Conservation (phyloP, 805 yeast genomes). For the Priceomyces fermenticarens region DNA sequence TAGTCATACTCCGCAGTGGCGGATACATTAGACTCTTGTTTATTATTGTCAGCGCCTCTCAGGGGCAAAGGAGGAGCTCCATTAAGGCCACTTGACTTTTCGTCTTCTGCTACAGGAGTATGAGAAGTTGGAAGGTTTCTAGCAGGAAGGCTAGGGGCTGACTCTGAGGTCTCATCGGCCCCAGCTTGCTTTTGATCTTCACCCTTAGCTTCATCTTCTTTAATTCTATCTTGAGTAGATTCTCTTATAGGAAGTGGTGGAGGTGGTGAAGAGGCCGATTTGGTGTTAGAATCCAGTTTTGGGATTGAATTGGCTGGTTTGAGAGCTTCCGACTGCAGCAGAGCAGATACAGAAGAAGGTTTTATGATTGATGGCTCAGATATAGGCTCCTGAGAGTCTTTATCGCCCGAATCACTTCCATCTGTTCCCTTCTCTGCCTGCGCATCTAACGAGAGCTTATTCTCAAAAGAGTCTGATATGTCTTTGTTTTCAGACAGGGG, state of each 20-base stretch:
- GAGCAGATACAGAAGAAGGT: not conserved
- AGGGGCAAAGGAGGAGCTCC: constrained; percentile 8
- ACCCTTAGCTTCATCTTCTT: not conserved
- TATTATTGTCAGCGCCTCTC: constrained; percentile 1
- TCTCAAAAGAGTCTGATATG: constrained; percentile 14
- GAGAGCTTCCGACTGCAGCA: constrained; percentile 6
- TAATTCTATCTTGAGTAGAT: constrained; percentile 7
- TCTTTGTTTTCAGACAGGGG: constrained; percentile 12
- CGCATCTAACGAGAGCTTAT: constrained; percentile 11
- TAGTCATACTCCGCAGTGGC: constrained; percentile 86
- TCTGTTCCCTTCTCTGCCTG: constrained; percentile 10
- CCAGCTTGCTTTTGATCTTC: constrained; percentile 8
- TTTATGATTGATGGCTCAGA: constrained; percentile 4
- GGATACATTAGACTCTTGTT: constrained; percentile 13
- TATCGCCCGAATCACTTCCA: constrained; percentile 4
- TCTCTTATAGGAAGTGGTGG: constrained; percentile 8
- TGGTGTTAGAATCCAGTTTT: constrained; percentile 4
- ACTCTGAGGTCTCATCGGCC: not conserved
- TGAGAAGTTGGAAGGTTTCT: constrained; percentile 18
- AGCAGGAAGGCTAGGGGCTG: constrained; percentile 14
- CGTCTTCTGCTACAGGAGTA: constrained; percentile 14
- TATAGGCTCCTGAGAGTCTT: constrained; percentile 2
- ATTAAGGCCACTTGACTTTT: constrained; percentile 11
- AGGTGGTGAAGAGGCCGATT: not conserved
- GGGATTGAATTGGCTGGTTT: constrained; percentile 6